A percentile compares a stretch with the other conserved stretches of the same genome.
Conservation (phyloP, 257 asterid species). For the Penstemon eatonii region DNA sequence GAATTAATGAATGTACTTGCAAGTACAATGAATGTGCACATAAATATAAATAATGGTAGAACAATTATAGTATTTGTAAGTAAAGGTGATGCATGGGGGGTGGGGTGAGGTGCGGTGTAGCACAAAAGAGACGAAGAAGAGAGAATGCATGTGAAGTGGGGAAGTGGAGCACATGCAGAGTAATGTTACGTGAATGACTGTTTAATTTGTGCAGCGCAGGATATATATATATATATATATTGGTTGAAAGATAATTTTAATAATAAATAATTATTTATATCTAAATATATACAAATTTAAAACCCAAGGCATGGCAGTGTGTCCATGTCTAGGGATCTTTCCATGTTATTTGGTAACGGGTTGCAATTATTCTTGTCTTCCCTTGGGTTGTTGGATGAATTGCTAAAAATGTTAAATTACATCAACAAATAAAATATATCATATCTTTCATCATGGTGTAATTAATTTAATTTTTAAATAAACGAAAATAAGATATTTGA, state of each 20-base stretch:
- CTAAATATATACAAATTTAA: slow-evolving; percentile 30
- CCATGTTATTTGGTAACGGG: slow-evolving; percentile 67
- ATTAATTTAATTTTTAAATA: too few relatives aligned
- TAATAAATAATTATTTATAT: slow-evolving; percentile 36
- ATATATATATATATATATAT: slow-evolving; percentile 39
- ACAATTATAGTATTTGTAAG: neutral
- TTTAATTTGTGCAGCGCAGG: slow-evolving; percentile 35
- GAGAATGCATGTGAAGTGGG: slow-evolving; percentile 65
- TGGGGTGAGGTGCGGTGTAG: neutral
- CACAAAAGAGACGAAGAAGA: neutral
- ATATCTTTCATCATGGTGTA: too few relatives aligned
- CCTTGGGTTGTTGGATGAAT: neutral
- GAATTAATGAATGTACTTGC: slow-evolving; percentile 57
- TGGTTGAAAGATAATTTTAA: slow-evolving; percentile 21
- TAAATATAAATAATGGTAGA: neutral
- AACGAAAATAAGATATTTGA: too few relatives aligned
- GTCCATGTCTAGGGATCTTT: slow-evolving; percentile 84
- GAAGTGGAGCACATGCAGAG: slow-evolving; percentile 67
- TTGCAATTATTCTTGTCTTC: slow-evolving; percentile 59
- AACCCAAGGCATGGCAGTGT: slow-evolving; percentile 45
- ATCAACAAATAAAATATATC: too few relatives aligned
- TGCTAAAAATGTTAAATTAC: too few relatives aligned
- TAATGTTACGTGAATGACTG: slow-evolving; percentile 45
- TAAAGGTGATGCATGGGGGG: neutral
- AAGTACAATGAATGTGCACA: slow-evolving; percentile 72